Evolutionary conservation across 306 rosid species (phyloP).

Genomic region (Fagus crenata): DNA sequence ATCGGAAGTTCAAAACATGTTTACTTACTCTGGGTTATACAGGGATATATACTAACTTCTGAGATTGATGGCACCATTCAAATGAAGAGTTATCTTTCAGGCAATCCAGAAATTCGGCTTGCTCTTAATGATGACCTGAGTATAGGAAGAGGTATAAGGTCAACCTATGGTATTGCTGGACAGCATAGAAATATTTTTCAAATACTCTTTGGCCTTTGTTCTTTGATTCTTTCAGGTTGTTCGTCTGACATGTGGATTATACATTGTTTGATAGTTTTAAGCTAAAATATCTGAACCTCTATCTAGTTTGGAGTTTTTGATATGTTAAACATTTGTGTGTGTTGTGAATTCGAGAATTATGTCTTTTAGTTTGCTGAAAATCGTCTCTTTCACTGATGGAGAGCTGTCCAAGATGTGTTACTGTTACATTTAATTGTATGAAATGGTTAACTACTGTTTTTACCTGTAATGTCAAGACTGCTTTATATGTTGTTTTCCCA

Average conservation of each 20-base stretch:
- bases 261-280: slow-evolving; percentile 9
- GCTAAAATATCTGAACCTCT: slow-evolving; percentile 8
- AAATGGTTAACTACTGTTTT: neutral
- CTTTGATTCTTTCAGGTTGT: slow-evolving; percentile 20
- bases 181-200: neutral
- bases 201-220: slow-evolving; percentile 12
- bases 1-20: slow-evolving; percentile 1
- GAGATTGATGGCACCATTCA: slow-evolving; percentile 98
- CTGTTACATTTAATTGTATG: neutral
- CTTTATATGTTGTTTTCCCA: neutral
- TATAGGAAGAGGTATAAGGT: slow-evolving; percentile 73
- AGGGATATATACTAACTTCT: slow-evolving; percentile 91
- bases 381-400: neutral
- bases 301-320: slow-evolving; percentile 14
- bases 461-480: neutral
- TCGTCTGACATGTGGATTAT: slow-evolving; percentile 1
- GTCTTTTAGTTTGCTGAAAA: neutral
- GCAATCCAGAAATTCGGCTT: slow-evolving; percentile 92
- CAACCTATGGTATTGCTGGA: slow-evolving; percentile 38
- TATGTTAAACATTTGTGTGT: slow-evolving; percentile 6
- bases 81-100: slow-evolving; percentile 93
- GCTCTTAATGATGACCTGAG: slow-evolving; percentile 89
- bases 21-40: slow-evolving; percentile 33
- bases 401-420: neutral
- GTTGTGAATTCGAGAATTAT: neutral